Evolutionary conservation across 2,329 filamentous ascomycete genomes (phyloP).

Genomic region (Anthostomella pinea): DNA sequence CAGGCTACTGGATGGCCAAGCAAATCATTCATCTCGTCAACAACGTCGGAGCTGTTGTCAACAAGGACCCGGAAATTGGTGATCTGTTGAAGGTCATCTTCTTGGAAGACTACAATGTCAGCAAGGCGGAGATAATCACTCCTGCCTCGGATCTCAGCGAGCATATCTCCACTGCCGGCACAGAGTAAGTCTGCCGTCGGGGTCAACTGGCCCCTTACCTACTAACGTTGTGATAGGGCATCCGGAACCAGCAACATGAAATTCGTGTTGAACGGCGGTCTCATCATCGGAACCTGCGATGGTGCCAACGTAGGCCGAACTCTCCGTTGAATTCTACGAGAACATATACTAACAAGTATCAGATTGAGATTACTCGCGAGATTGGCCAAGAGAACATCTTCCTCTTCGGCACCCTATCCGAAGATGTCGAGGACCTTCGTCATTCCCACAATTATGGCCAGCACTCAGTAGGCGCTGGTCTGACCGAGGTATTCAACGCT

Average conservation of each 20-base stretch:
- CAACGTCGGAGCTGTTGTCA: constrained; percentile 83
- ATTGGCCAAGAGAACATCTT: constrained; percentile 97
- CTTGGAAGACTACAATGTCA: constrained; percentile 97
- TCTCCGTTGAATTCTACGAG: constrained; percentile 23
- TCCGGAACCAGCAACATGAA: constrained; percentile 98
- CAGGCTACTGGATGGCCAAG: constrained; percentile 99
- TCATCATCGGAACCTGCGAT: constrained; percentile 97
- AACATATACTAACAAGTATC: constrained; percentile 9
- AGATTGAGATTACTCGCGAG: constrained; percentile 96
- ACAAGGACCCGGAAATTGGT: constrained; percentile 87
- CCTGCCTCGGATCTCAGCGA: constrained; percentile 96
- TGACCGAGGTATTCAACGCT: constrained; percentile 77
- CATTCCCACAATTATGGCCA: constrained; percentile 83
- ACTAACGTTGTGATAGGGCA: constrained; percentile 40
- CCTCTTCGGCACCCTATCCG: constrained; percentile 92
- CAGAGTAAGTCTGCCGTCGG: constrained; percentile 72
- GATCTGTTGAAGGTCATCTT: constrained; percentile 97
- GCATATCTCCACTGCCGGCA: constrained; percentile 97
- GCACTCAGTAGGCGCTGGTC: constrained; percentile 72
- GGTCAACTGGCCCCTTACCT: no score
- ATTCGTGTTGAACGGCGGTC: constrained; percentile 93
- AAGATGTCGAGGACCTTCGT: constrained; percentile 94
- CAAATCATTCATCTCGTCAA: constrained; percentile 97
- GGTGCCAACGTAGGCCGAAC: constrained; percentile 83
- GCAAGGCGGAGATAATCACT: constrained; percentile 95